phyloP scores from a whole-genome alignment of 768 basidiomycete species.

The Lactarius akahatsu region DNA sequence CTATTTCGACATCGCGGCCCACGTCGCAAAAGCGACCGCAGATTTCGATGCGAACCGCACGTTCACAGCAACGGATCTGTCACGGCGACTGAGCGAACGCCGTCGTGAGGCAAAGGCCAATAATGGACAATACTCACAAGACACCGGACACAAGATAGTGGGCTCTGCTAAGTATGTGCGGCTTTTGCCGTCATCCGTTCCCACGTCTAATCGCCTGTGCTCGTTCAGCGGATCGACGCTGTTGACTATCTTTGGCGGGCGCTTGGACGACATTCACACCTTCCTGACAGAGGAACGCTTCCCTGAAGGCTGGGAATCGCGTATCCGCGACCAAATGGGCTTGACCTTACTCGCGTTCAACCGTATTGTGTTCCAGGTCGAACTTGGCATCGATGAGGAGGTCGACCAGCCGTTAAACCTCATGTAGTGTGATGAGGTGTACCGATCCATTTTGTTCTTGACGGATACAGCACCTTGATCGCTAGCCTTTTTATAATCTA shows the following conservation, averaged over 20 bases:
- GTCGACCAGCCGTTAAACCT: conserved; percentile 19
- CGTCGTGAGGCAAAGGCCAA: conserved; percentile 51
- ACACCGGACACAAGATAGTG: conserved; percentile 55
- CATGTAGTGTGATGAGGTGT: conserved; percentile 1
- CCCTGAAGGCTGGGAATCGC: conserved; percentile 69
- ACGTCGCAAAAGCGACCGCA: conserved; percentile 8
- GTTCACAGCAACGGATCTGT: conserved; percentile 59
- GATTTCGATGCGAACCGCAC: conserved; percentile 29
- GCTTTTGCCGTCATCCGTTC: neutral
- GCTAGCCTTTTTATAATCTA: neutral
- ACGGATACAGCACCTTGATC: neutral
- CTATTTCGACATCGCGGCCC: conserved; percentile 11
- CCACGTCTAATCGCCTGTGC: neutral
- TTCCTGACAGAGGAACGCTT: conserved; percentile 67
- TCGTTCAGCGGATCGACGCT: conserved; percentile 56
- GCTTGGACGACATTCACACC: conserved; percentile 51
- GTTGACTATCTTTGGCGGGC: conserved; percentile 65
- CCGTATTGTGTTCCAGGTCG: conserved; percentile 33
- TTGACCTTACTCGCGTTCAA: conserved; percentile 62
- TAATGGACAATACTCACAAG: conserved; percentile 59
- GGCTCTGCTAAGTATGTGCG: conserved; percentile 61
- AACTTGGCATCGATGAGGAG: conserved; percentile 37
- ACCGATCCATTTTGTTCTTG: neutral
- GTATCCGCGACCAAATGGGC: conserved; percentile 51
- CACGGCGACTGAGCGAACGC: conserved; percentile 56